Base-by-base conservation (phyloP, 768 basidiomycete species). In the Candolleomyces efflorescens region DNA sequence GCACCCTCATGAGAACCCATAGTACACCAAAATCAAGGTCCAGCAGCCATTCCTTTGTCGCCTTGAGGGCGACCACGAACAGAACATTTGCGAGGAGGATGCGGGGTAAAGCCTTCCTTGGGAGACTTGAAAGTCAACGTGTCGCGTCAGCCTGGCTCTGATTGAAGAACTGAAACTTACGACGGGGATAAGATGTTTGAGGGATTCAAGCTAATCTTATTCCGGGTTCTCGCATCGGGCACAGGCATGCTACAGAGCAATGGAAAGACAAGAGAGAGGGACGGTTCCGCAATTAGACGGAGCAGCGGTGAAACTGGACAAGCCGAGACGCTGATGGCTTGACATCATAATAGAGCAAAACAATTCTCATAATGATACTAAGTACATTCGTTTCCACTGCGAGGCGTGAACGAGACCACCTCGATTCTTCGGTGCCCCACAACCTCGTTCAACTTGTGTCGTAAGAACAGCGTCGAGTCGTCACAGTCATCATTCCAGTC, bases 1-100 rank as follows among this genome's bases (percentile, higher is more conserved):
- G 74, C 50, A 90, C 78, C 60, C 88, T 75, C 74, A 91, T 85
- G 36, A 87, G 75, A 13, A 90, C 76, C 90, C 89, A 92, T 65
- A 90, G 86, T 9, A 87, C 80, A 6, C 86, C 85, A 20, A 86
- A 81, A 67, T 89, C 85, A 39, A 80, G 79, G 17, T 82, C 75
- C 48, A 92, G 71, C 6, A 91, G 70, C 74, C 83, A 82, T 63
- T 85, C 86, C 71, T 88, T 89, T 51, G 82, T 78, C 5, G 83
- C 78, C 69, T 84, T 80, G 37, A 87, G 70, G 4, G 85, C 78
- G 18, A 85, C 69, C 36, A 86, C 86, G 58, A 87, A 83, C 49
- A 89, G 71, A 20, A 82, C 69, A 71, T 90, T 86, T 0, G 84
- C 83, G 41, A 86, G 64, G 56, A 86, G 63, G 51, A 89, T 76